phyloP scores from a whole-genome alignment of 1,139 yeast species.

The Blastobotrys petasosporus region DNA sequence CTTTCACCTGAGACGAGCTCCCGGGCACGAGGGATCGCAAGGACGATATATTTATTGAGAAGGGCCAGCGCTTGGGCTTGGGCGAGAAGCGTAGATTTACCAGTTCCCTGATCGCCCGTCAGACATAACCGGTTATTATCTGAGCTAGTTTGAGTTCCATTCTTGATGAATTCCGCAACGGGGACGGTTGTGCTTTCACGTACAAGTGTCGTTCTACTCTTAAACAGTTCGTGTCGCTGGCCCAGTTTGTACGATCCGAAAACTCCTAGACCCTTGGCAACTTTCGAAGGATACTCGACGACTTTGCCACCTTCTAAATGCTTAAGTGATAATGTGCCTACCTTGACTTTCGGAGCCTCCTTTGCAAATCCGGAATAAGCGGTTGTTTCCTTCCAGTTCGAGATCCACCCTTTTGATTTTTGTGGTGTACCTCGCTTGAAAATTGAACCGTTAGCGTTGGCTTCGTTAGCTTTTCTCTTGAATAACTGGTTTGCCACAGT shows the following conservation, averaged over 20 bases:
- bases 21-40: slow-evolving; percentile 64
- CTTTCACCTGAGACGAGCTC: slow-evolving; percentile 62
- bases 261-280: slow-evolving; percentile 29
- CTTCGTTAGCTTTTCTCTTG: slow-evolving; percentile 17
- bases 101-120: slow-evolving; percentile 70
- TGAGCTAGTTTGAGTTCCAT: slow-evolving; percentile 28
- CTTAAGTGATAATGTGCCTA: slow-evolving; percentile 16
- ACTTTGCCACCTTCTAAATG: slow-evolving; percentile 13
- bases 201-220: slow-evolving; percentile 42
- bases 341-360: slow-evolving; percentile 13
- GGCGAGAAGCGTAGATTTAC: slow-evolving; percentile 68
- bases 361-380: slow-evolving; percentile 24
- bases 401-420: slow-evolving; percentile 28
- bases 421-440: slow-evolving; percentile 30
- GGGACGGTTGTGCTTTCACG: slow-evolving; percentile 33
- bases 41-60: slow-evolving; percentile 46
- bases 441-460: slow-evolving; percentile 15
- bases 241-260: slow-evolving; percentile 44
- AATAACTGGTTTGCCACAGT: slow-evolving; percentile 17
- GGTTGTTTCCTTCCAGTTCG: slow-evolving; percentile 29
- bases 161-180: slow-evolving; percentile 30
- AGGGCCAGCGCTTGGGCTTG: slow-evolving; percentile 64
- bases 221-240: slow-evolving; percentile 50
- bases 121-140: slow-evolving; percentile 49
- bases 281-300: slow-evolving; percentile 22